Base-by-base conservation (phyloP, 1,284 basidiomycete species). In the Tausonia pullulans region DNA sequence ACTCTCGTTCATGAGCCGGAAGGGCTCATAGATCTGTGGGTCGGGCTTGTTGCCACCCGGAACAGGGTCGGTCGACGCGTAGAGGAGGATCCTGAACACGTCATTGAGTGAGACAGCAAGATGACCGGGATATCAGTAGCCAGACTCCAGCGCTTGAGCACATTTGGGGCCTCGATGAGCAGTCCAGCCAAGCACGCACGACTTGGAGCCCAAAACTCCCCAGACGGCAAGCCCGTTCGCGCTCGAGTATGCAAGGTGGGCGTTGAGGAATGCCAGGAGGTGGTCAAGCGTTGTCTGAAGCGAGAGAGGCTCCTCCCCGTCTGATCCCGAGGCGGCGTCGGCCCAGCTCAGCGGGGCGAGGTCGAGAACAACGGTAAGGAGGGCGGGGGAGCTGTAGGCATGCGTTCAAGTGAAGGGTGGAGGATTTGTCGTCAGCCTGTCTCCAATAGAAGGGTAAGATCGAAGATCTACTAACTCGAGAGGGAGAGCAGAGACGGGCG, bases 171-270 rank as follows among this genome's bases (percentile, higher is more conserved):
- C 11, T 13, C 41, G 54, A 39, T 41, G 14, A 44, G 51, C 57
- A 9, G 58, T 13, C 11, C 52, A 8, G 52, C 14, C 3, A 8
- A 16, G n/a, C 44, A 71, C 70, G 63, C 63, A 78, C 81, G 69
- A 67, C 85, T 85, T 88, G 72, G 87, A 87, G 5, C 85, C 85
- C 3, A 87, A 81, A 5, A 91, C 92, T 6, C 86, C 94, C 73
- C 93, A 96, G 55, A 98, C 87, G 4, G 92, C 88, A 14, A 98
- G 80, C 5, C 88, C 85, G 74, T 98, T 99, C 71, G 94, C 91
- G 78, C 94, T 88, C 68, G 87, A 84, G 70, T 86, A 83, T 0
- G 93, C 92, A 66, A 95, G 82, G 76, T 98, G 93, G 0, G 92
- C 84, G 71, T 98, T 98, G 70, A 95, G 79, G 71, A 97, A 96